phyloP scores from a whole-genome alignment of 2,329 filamentous ascomycete species.

The Aspergillus sp. region DNA sequence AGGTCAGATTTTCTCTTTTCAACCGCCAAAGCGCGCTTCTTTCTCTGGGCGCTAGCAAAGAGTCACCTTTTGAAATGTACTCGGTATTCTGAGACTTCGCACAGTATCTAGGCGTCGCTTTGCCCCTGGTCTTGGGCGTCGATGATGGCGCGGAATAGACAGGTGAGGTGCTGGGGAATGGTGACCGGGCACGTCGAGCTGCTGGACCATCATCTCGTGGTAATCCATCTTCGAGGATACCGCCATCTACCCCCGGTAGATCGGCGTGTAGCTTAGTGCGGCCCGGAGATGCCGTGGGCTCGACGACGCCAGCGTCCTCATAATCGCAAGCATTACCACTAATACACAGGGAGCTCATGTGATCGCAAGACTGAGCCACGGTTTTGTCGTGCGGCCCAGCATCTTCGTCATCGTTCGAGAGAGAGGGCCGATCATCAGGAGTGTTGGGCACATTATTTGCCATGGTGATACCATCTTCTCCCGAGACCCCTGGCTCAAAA shows the following conservation, averaged over 20 bases:
- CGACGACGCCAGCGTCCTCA: no score
- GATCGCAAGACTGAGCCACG: no score
- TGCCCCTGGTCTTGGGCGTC: slow-evolving; percentile 7
- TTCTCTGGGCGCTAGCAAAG: slow-evolving; percentile 7
- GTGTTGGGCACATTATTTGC: background rate
- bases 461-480: slow-evolving; percentile 3
- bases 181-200: slow-evolving; percentile 4
- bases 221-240: background rate
- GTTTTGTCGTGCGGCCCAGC: no score
- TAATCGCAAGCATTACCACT: no score
- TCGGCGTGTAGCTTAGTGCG: no score
- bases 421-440: background rate
- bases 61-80: slow-evolving; percentile 3
- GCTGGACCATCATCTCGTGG: background rate
- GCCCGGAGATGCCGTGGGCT: no score
- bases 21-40: slow-evolving; percentile 2
- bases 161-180: slow-evolving; percentile 3
- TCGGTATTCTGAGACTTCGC: slow-evolving; percentile 5
- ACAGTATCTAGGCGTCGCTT: slow-evolving; percentile 7
- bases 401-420: background rate
- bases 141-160: slow-evolving; percentile 2
- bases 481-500: slow-evolving; percentile 5
- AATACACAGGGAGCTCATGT: no score
- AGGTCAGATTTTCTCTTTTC: slow-evolving; percentile 10
- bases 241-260: background rate